Evolutionary conservation across 345 rosid species (phyloP).

Genomic region (Populus euphratica): DNA sequence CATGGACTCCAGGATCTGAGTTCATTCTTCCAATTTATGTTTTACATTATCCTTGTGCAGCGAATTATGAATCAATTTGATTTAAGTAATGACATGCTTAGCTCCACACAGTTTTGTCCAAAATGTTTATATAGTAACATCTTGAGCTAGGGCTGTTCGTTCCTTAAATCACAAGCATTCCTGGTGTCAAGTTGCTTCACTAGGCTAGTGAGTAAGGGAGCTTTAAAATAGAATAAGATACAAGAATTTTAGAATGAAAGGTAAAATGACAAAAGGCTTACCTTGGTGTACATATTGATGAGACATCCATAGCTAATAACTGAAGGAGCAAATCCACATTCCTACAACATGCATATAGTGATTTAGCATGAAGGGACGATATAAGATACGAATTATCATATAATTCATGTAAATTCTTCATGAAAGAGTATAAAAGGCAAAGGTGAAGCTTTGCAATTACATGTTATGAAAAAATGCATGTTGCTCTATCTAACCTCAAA

Average conservation of each 20-base stretch:
- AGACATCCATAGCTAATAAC: slow-evolving; percentile 90
- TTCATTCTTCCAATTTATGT: neutral
- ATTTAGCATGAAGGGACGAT: neutral
- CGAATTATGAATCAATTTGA: neutral
- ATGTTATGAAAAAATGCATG: neutral
- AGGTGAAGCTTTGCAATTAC: neutral
- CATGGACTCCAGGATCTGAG: neutral
- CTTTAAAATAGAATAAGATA: neutral
- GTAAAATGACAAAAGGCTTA: slow-evolving; percentile 14
- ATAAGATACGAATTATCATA: neutral
- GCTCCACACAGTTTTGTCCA: neutral
- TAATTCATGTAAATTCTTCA: neutral
- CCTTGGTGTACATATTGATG: slow-evolving; percentile 82
- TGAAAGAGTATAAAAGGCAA: neutral
- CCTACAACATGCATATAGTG: slow-evolving; percentile 39
- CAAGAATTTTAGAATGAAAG: neutral
- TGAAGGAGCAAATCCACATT: slow-evolving; percentile 85
- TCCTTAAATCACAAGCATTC: neutral
- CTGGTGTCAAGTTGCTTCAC: neutral
- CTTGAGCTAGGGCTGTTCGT: neutral
- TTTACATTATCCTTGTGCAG: neutral
- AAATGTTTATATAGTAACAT: neutral
- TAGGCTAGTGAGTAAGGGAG: neutral
- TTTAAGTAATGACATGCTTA: neutral
- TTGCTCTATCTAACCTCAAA: no score